These are phyloP conservation scores for Solanum hybrid DNA, from an alignment of 305 asterid genomes.

Conservation along the genomic window DNA sequence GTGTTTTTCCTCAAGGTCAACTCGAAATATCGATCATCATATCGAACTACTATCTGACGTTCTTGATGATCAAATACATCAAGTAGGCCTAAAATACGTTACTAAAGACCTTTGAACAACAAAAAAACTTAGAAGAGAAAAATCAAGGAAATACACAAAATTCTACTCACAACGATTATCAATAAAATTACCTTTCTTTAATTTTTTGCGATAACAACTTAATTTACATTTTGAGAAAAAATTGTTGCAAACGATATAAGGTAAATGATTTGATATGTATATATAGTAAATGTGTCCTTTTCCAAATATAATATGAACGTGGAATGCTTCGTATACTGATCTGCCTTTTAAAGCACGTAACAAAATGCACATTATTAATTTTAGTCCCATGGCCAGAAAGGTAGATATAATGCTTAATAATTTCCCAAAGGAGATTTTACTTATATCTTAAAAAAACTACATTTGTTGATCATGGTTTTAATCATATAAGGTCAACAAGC, in stretches of 20 bases:
- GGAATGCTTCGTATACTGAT: background rate
- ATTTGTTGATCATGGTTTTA: background rate
- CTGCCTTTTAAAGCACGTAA: background rate
- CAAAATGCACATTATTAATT: background rate
- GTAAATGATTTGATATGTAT: background rate
- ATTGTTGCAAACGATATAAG: background rate
- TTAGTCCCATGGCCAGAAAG: background rate
- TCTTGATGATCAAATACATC: background rate
- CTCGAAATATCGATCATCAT: background rate
- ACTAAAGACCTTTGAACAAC: background rate
- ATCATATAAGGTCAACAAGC: background rate
- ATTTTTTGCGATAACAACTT: background rate
- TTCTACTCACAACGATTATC: background rate
- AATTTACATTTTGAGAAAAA: background rate
- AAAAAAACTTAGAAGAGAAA: background rate
- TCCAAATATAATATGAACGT: background rate
- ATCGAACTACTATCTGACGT: background rate
- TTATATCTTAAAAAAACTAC: background rate
- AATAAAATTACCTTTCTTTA: background rate
- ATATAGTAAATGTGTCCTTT: background rate
- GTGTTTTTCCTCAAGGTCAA: background rate
- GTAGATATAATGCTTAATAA: background rate
- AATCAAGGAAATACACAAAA: background rate
- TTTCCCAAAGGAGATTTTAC: background rate
- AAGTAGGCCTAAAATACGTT: background rate